Conservation (phyloP, 2,329 filamentous ascomycete genomes). For the Trichoderma polysporum region DNA sequence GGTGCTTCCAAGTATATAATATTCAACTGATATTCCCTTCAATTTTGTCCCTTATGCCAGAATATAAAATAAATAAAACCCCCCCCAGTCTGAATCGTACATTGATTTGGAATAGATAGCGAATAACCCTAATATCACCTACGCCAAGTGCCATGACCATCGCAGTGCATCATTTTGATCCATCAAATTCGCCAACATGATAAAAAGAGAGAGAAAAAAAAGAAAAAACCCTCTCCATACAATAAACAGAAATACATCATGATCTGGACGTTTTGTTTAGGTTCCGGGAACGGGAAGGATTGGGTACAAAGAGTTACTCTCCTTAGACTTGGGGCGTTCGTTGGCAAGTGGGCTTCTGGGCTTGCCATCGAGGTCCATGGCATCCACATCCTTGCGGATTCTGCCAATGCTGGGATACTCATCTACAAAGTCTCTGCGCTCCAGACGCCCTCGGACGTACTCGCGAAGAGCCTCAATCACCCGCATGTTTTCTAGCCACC, state of each 20-base stretch:
- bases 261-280: conserved; percentile 22
- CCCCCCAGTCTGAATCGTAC: neutral
- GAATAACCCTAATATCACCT: neutral
- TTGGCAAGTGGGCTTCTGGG: conserved; percentile 30
- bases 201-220: neutral
- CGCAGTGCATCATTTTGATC: conserved; percentile 1
- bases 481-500: conserved; percentile 66
- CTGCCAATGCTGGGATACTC: conserved; percentile 26
- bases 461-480: conserved; percentile 62
- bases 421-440: conserved; percentile 53
- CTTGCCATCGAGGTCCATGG: conserved; percentile 42
- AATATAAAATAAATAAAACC: neutral
- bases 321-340: conserved; percentile 28
- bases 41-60: neutral
- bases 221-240: neutral
- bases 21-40: neutral
- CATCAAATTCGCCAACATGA: neutral
- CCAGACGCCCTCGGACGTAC: conserved; percentile 57
- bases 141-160: conserved; percentile 12
- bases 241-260: neutral
- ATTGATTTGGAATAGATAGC: neutral
- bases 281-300: conserved; percentile 41
- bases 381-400: conserved; percentile 29
- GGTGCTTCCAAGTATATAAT: neutral
- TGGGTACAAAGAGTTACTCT: conserved; percentile 41